Conservation (phyloP, 257 asterid species). For the Solanum piurae region DNA sequence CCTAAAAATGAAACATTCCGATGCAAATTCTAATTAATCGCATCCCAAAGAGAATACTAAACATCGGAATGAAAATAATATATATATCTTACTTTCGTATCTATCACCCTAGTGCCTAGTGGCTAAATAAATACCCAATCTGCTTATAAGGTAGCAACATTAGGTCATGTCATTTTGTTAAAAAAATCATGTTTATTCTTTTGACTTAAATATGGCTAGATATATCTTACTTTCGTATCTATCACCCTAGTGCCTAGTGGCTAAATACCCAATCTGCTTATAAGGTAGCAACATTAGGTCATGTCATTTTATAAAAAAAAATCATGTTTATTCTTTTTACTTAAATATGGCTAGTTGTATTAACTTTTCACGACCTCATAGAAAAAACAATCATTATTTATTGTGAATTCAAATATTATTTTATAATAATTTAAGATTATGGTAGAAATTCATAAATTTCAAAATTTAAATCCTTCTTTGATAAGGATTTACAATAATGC, state of each 20-base stretch:
- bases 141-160: not conserved
- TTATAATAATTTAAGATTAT: too few species aligned
- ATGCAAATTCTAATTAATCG: not conserved
- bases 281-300: not conserved
- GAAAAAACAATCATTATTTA: too few species aligned
- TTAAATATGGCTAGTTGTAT: not conserved
- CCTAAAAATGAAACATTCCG: fast-evolving
- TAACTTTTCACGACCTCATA: not conserved
- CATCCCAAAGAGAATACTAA: not conserved
- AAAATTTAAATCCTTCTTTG: not conserved
- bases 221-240: not conserved
- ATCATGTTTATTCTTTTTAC: not conserved
- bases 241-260: not conserved
- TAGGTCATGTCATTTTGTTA: not conserved
- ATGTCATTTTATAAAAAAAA: not conserved
- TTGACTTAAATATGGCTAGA: not conserved
- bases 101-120: not conserved
- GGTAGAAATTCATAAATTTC: not conserved
- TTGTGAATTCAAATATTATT: too few species aligned
- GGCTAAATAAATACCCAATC: not conserved
- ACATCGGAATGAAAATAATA: not conserved
- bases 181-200: not conserved
- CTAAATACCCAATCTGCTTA: not conserved
- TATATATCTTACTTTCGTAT: not conserved
- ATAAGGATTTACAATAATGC: too few species aligned